Evolutionary conservation across 2,329 filamentous ascomycete genomes (phyloP).

Genomic region (Scytalidium sp.): DNA sequence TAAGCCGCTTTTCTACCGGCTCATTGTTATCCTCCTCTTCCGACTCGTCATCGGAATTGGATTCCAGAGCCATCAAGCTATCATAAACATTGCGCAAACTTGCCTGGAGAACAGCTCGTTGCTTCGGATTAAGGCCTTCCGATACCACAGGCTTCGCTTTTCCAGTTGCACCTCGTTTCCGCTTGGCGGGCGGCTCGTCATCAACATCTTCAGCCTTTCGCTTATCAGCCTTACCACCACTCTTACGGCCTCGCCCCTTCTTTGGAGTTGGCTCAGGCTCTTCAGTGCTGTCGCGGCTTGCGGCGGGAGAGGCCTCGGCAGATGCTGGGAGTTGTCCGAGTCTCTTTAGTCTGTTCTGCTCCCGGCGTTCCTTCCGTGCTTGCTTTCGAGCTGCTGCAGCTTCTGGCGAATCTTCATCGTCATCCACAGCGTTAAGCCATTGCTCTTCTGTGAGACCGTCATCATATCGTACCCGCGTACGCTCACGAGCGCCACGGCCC

Average conservation of each 20-base stretch:
- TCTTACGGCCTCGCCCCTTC: constrained; percentile 79
- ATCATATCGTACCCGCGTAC: constrained; percentile 92
- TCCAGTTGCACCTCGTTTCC: constrained; percentile 70
- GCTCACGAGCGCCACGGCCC: constrained; percentile 90
- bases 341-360: constrained; percentile 70
- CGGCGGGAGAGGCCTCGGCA: constrained; percentile 66
- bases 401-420: constrained; percentile 91
- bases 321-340: constrained; percentile 25
- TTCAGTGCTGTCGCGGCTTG: constrained; percentile 81
- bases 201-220: constrained; percentile 75
- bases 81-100: constrained; percentile 78
- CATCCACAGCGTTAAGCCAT: constrained; percentile 97
- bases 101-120: constrained; percentile 75
- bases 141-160: constrained; percentile 36
- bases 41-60: constrained; percentile 62
- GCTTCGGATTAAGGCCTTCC: constrained; percentile 63
- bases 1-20: constrained; percentile 65
- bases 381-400: constrained; percentile 89
- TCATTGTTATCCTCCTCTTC: constrained; percentile 49
- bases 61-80: constrained; percentile 78
- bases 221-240: constrained; percentile 71
- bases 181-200: constrained; percentile 73
- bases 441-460: constrained; percentile 98
- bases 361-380: constrained; percentile 77
- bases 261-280: constrained; percentile 60